Evolutionary conservation across 2,329 filamentous ascomycete species (phyloP).

Genomic region (Cephalotrichum gorgonifer): DNA sequence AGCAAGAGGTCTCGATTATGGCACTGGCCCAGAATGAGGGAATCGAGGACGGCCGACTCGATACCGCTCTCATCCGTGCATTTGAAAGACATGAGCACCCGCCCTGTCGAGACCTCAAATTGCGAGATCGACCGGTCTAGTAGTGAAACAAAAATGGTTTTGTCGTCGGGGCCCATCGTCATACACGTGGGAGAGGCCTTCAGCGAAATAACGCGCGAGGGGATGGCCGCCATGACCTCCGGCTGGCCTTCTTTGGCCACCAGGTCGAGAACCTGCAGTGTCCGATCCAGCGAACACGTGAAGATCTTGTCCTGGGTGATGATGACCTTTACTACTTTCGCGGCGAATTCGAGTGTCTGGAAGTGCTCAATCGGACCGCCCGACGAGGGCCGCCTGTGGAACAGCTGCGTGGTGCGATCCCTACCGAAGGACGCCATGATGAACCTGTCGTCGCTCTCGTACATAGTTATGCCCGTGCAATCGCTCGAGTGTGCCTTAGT

Average conservation of each 20-base stretch:
- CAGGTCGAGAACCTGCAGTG: constrained; percentile 71
- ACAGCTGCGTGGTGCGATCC: constrained; percentile 91
- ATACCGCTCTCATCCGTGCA: constrained; percentile 69
- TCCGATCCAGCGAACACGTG: constrained; percentile 82
- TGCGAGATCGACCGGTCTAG: constrained; percentile 50
- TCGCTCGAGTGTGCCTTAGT: constrained; percentile 81
- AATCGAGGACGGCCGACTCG: constrained; percentile 77
- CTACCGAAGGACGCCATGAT: constrained; percentile 76
- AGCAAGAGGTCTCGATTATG: constrained; percentile 56
- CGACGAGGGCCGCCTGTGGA: constrained; percentile 42
- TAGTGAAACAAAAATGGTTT: constrained; percentile 47
- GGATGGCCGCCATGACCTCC: constrained; percentile 64
- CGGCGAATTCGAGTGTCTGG: constrained; percentile 89
- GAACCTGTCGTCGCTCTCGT: constrained; percentile 44
- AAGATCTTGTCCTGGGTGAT: constrained; percentile 65
- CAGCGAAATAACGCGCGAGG: constrained; percentile 66
- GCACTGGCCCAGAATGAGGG: constrained; percentile 54
- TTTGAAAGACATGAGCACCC: constrained; percentile 65
- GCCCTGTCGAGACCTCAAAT: constrained; percentile 57
- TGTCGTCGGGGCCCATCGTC: constrained; percentile 53
- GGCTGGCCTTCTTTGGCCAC: constrained; percentile 57
- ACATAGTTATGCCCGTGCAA: constrained; percentile 70
- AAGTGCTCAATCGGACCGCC: constrained; percentile 64
- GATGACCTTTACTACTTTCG: constrained; percentile 66
- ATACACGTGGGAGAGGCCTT: constrained; percentile 85